Percentiles rank a stretch among this genome's conserved stretches.
These are phyloP conservation scores for Pythium angustatum DNA, from an alignment of 352 stramenopile species.

Conservation along the genomic window DNA sequence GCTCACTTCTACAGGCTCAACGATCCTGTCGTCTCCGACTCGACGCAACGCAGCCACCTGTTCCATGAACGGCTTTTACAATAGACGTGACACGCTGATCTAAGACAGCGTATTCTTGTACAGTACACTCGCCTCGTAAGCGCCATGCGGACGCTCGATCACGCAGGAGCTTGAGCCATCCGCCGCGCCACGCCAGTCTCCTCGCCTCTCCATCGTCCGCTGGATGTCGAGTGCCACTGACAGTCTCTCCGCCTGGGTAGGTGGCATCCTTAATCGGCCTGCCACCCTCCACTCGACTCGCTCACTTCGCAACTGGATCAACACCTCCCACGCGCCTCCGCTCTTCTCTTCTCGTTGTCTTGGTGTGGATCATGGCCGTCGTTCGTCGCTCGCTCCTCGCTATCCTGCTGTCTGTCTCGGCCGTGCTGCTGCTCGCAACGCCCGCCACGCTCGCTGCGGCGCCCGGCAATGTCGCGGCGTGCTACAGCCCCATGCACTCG, in stretches of 20 bases:
- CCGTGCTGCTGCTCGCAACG: constrained; percentile 12
- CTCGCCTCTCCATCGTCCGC: not conserved
- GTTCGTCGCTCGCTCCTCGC: constrained; percentile 3
- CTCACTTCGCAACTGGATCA: constrained; percentile 20
- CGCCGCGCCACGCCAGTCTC: not conserved
- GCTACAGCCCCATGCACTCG: constrained; percentile 32
- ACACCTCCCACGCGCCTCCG: not conserved
- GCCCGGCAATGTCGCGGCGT: constrained; percentile 29
- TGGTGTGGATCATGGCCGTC: constrained; percentile 9
- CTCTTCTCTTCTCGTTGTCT: not conserved
- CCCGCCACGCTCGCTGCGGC: constrained; percentile 11
- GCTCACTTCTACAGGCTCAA: not conserved
- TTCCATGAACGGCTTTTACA: not conserved
- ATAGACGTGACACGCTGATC: too few relatives aligned
- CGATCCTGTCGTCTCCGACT: not conserved
- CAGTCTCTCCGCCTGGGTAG: not conserved
- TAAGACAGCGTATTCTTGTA: too few relatives aligned
- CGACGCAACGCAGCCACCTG: not conserved
- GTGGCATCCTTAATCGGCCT: not conserved
- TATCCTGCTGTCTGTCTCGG: constrained; percentile 4
- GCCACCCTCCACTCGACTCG: not conserved
- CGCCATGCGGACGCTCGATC: not conserved
- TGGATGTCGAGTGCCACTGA: not conserved
- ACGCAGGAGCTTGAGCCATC: not conserved
- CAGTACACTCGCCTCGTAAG: too few relatives aligned